Evolutionary conservation across 2,329 filamentous ascomycete species (phyloP).

Genomic region (Penicillium occitanis): DNA sequence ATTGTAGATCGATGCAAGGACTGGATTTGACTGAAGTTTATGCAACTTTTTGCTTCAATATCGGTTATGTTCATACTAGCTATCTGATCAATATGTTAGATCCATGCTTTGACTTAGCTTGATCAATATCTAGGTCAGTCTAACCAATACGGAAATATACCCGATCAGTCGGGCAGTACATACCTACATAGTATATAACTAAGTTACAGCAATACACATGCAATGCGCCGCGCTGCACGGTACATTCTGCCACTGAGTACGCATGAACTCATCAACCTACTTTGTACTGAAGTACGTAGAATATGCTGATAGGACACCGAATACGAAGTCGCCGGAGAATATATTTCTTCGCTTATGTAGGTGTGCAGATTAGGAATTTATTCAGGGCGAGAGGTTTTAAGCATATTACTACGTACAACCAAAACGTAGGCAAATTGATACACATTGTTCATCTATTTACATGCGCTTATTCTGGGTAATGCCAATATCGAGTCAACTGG

Average conservation of each 20-base stretch:
- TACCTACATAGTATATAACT: not conserved
- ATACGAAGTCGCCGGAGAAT: not conserved
- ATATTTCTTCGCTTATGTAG: not conserved
- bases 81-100: not conserved
- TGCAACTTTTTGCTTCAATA: not conserved
- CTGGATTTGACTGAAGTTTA: not conserved
- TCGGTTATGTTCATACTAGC: no score
- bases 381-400: not conserved
- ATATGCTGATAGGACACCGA: not conserved
- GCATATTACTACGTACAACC: not conserved
- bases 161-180: not conserved
- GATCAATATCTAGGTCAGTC: not conserved
- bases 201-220: not conserved
- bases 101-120: not conserved
- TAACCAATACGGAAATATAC: not conserved
- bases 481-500: no score
- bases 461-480: no score
- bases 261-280: not conserved
- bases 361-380: not conserved
- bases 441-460: no score
- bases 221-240: not conserved
- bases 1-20: not conserved
- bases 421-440: not conserved
- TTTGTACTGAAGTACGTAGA: not conserved
- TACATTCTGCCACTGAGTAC: not conserved